Base-by-base conservation (phyloP, 257 asterid species). In the Capsicum baccatum region DNA sequence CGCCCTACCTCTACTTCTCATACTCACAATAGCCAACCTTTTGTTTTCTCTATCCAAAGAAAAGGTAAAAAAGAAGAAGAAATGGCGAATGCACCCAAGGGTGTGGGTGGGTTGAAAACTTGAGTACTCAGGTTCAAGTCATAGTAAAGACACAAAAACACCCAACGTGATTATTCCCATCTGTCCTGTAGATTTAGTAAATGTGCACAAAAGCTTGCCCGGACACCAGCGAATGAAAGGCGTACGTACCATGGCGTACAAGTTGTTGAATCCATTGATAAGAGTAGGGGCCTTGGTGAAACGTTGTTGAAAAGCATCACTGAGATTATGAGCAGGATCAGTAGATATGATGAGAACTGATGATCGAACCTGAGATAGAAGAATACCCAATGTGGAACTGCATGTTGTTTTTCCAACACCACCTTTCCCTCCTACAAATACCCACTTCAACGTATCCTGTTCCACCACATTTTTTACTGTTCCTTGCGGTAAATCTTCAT, bases 401-500 rank as follows among this genome's bases (percentile, higher is more conserved):
- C 98, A 96, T 4, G 99, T 94, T 8, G 99, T 96, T 85, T 96
- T 94, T 5, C 98, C 99, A 21, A 96, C 98, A 42, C 99, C 99
- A 66, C 99, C 98, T 83, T 96, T 96, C 1, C 99, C 99, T 15
- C 99, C 99, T 42, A 96, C 99, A 86, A 96, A 96, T 44, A 96
- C 95, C 99, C 98, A 96, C 84, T 96, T 96, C 6, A 96, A 85
- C 11, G 90, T 90, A 19, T 94, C 97, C 84, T 96, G 99, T 17
- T 93, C 97, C 33, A 94, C 79, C 67, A 96, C 85, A 85, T 96
- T 96, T 87, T 90, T 93, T 60, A 96, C 83, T 1, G 98, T 91
- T n/a, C 93, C 99, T 84, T 94, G 95, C 47, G 92, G 95, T 78
- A 91, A 83, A 59, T 93, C 97, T 35, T 84, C 88, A 87, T 79